Percentiles rank a stretch among this genome's conserved stretches.
phyloP scores from a whole-genome alignment of 805 yeast species.

The Candida chilensis region DNA sequence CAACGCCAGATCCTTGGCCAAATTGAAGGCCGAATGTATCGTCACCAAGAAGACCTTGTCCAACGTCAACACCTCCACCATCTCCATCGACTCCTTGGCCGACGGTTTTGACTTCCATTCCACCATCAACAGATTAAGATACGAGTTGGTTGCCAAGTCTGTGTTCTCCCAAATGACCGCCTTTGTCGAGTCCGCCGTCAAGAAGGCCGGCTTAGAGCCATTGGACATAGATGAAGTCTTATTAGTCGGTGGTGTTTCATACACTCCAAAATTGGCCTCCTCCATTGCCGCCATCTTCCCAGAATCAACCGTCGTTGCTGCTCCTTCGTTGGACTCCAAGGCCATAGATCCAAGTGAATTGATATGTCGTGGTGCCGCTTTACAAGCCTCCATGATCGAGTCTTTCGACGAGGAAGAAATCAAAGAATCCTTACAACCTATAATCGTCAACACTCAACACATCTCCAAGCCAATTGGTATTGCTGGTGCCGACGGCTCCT shows the following conservation, averaged over 20 bases:
- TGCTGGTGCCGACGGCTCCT: constrained; percentile 61
- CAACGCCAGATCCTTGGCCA: constrained; percentile 80
- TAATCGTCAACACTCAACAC: constrained; percentile 85
- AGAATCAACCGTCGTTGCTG: constrained; percentile 60
- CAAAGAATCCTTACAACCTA: constrained; percentile 72
- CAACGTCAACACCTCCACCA: constrained; percentile 79
- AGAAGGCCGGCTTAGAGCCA: constrained; percentile 76
- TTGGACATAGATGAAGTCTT: constrained; percentile 87
- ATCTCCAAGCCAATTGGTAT: constrained; percentile 78
- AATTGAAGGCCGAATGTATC: constrained; percentile 75
- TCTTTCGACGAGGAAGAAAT: constrained; percentile 78
- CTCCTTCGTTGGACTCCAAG: constrained; percentile 73
- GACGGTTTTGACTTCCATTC: constrained; percentile 93
- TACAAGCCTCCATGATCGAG: constrained; percentile 85
- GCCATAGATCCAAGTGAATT: constrained; percentile 85
- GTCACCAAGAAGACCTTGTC: constrained; percentile 86
- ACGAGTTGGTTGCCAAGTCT: constrained; percentile 76
- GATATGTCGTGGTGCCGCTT: constrained; percentile 89
- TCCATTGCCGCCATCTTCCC: constrained; percentile 74
- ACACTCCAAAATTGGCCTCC: constrained; percentile 83
- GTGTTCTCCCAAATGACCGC: constrained; percentile 68
- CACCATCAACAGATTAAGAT: constrained; percentile 88
- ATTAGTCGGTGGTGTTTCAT: constrained; percentile 88
- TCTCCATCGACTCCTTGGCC: constrained; percentile 90
- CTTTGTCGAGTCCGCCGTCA: constrained; percentile 66